Base-by-base conservation (phyloP, 2,329 filamentous ascomycete genomes). In the Exophiala viscosa region DNA sequence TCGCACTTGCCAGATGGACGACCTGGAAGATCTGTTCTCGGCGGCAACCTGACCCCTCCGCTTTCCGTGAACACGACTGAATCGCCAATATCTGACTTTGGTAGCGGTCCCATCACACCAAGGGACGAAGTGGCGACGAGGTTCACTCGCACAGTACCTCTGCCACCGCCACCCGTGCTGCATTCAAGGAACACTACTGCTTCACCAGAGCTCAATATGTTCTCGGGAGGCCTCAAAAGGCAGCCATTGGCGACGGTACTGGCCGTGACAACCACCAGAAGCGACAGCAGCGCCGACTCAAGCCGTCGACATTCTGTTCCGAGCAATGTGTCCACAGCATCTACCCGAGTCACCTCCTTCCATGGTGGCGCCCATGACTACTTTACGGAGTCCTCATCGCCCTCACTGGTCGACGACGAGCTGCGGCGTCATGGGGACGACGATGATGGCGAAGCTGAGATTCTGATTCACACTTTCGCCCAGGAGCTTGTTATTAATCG, bases 401-500 rank as follows among this genome's bases (percentile, higher is more conserved):
- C 90, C 90, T 1, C 90, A 96, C 61, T 73, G 76, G 70, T 78
- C 83, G 1, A 70, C 85, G 28, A 88, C 88, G 59, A 75, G 86
- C 38, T 90, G 85, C 66, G 76, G 75, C 50, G 82, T 82, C 79
- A 81, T 1, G 74, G 82, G n/a, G 82, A 79, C 3, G 90, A 95
- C 50, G 89, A 92, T 52, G 76, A 80, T 10, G 85, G 89, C 33
- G 90, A 95, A 44, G 83, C 86, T 1, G 92, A 96, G 67, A 86
- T 96, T n/a, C 75, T 96, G n/a, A 88, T 91, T 67, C 95, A 87
- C 71, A 96, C 91, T 0, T 96, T 83, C 65, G 89, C 90, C 0
- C 88, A 96, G 65, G 92, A 99, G 67, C 78, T 99, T 43, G 84
- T 96, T 65, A 87, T 88, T 68, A 96, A 95, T 73, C 95, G 95